These are phyloP conservation scores for Oryza australiensis DNA, from an alignment of 176 grass and related monocot genomes.

Conservation along the genomic window DNA sequence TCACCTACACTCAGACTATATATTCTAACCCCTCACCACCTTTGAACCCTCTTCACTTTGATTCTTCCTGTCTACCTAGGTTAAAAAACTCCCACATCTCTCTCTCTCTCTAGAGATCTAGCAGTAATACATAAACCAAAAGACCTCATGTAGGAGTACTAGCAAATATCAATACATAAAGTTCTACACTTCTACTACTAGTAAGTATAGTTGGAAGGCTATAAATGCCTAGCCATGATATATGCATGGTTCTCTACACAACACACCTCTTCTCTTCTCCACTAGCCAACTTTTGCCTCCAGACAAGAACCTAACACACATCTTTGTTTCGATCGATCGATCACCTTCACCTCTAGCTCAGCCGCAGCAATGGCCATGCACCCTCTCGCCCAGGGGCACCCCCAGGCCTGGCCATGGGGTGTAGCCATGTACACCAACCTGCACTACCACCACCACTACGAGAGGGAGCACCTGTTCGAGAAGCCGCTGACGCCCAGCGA, in stretches of 20 bases:
- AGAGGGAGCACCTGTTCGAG: constrained; percentile 79
- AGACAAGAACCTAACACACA: constrained; percentile 1
- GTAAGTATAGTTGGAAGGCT: constrained; percentile 44
- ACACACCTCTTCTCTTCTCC: constrained; percentile 31
- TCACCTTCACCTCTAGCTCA: constrained; percentile 16
- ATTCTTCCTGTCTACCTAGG: constrained; percentile 83
- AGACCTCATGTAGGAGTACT: constrained; percentile 37
- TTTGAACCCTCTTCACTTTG: constrained; percentile 51
- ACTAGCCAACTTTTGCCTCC: constrained; percentile 21
- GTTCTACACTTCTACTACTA: constrained; percentile 19
- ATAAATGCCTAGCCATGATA: constrained; percentile 77
- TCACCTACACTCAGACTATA: constrained; percentile 37
- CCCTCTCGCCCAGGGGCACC: constrained; percentile 50
- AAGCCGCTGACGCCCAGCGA: constrained; percentile 73
- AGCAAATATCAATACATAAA: constrained; percentile 35
- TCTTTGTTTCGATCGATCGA: constrained; percentile 11
- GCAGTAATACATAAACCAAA: constrained; percentile 32
- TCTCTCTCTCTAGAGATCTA: constrained; percentile 30
- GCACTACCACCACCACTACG: constrained; percentile 58
- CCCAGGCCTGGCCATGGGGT: constrained; percentile 68
- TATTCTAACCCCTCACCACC: constrained; percentile 45
- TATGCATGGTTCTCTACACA: constrained; percentile 68
- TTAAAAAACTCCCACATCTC: constrained; percentile 42
- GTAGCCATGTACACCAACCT: constrained; percentile 72
- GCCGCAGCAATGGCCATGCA: constrained; percentile 59